phyloP scores from a whole-genome alignment of 2,329 filamentous ascomycete species.

The Orbilia brochopaga region DNA sequence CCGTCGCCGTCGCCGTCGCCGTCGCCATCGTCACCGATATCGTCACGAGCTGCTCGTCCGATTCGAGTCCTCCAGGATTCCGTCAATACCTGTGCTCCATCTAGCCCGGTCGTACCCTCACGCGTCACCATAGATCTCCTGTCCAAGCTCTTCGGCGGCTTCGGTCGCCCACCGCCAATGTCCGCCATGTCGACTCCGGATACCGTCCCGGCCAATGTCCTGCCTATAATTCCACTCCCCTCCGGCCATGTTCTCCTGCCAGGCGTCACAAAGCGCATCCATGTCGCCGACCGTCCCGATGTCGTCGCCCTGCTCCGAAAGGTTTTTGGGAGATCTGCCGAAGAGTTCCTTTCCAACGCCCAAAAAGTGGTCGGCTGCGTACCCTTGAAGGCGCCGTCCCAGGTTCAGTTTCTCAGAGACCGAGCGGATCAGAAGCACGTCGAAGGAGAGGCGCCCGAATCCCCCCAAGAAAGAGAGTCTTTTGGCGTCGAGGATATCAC shows the following conservation, averaged over 20 bases:
- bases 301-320: constrained; percentile 29
- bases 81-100: too few relatives aligned
- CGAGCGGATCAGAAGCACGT: constrained; percentile 27
- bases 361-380: constrained; percentile 37
- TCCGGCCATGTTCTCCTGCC: constrained; percentile 40
- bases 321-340: constrained; percentile 34
- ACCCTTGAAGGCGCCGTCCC: constrained; percentile 33
- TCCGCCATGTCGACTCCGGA: constrained; percentile 31
- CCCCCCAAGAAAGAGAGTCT: constrained; percentile 32
- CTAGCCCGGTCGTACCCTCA: neutral
- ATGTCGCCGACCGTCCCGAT: constrained; percentile 47
- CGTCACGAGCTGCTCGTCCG: too few relatives aligned
- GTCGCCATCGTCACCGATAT: neutral
- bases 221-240: constrained; percentile 42
- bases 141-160: constrained; percentile 41
- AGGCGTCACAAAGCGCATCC: constrained; percentile 36
- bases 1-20: neutral
- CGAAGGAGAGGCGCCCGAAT: constrained; percentile 29
- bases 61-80: too few relatives aligned
- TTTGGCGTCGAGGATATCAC: constrained; percentile 40
- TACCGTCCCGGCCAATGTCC: constrained; percentile 25
- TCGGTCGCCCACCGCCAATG: constrained; percentile 27
- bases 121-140: constrained; percentile 43
- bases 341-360: constrained; percentile 43
- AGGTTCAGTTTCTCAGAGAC: constrained; percentile 38